Conservation (phyloP, 257 asterid genomes). For the Osmanthus fragrans region DNA sequence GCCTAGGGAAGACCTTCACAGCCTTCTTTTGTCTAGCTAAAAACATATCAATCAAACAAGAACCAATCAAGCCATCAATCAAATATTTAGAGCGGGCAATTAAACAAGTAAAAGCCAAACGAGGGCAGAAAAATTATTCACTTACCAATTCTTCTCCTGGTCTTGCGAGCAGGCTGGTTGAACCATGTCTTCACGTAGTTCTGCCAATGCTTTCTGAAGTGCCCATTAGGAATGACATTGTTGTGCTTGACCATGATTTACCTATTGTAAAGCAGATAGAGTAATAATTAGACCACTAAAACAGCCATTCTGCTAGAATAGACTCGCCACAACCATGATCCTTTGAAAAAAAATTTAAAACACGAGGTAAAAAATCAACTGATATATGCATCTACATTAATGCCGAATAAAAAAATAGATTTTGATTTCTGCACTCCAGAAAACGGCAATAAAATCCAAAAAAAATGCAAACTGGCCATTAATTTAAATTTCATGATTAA, state of each 20-base stretch:
- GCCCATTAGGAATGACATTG: conserved; percentile 71
- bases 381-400: not conserved
- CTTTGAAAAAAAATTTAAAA: not conserved
- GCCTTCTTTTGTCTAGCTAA: conserved; percentile 83
- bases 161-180: conserved; percentile 80
- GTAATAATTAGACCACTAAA: not conserved
- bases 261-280: conserved; percentile 27
- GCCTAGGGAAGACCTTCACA: conserved; percentile 81
- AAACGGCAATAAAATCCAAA: not conserved
- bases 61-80: not conserved
- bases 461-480: not conserved
- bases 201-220: conserved; percentile 84
- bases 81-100: not conserved
- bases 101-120: not conserved
- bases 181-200: conserved; percentile 31
- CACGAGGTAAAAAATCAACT: not conserved
- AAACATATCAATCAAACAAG: not conserved
- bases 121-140: not conserved
- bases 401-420: not conserved
- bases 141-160: conserved; percentile 66
- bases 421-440: not conserved
- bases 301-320: not conserved
- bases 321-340: not conserved
- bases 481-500: not conserved
- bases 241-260: conserved; percentile 71